Base-by-base conservation (phyloP, 371 early-diverging fungal species). In the Fennellomyces sp. region DNA sequence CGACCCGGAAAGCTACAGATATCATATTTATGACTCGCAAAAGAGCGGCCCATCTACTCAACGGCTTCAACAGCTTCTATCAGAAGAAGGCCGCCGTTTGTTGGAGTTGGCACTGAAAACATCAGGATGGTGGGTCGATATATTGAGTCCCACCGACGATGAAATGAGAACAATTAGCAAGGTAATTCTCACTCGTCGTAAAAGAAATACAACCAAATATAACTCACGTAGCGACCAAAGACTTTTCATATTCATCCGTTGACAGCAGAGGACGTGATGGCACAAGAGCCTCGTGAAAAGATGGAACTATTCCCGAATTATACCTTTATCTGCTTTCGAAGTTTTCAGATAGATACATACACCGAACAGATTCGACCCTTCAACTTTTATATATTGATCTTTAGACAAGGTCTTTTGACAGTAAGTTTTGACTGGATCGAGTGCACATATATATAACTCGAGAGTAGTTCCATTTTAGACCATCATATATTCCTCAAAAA, bases 121-220 rank as follows among this genome's bases (percentile, higher is more conserved):
- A 17, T 76, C 76, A 11, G 84, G 80, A 27, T 97, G 95, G 81
- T 95, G 97, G 97, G 68, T 97, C 7, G 94, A 97, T 69, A 86
- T 93, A 2, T 65, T 87, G 27, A 75, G 82, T 27, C 94, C 96
- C 5, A 90, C 93, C 5, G 76, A 82, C 21, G 82, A 86, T 21
- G 97, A 97, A 69, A 91, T 97, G 87, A 69, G 78, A 25, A 72
- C 84, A 6, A 58, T 94, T 19, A 83, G 86, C 68, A 85, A 86
- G 73, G 83, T 85, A 62, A n/a, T n/a, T n/a, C n/a, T n/a, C 47
- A n/a, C n/a, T n/a, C n/a, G n/a, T n/a, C n/a, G n/a, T n/a, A n/a
- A 25, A 2, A 33, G 35, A 33, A 8, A 39, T 39, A 17, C 15
- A 17, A 6, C 17, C 5, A 39, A 11, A 39, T 39, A 15, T 39